A percentile compares a stretch with the other conserved stretches of the same genome.
Conservation (phyloP, 495 filamentous ascomycete species). For the Neurospora intermedia region DNA sequence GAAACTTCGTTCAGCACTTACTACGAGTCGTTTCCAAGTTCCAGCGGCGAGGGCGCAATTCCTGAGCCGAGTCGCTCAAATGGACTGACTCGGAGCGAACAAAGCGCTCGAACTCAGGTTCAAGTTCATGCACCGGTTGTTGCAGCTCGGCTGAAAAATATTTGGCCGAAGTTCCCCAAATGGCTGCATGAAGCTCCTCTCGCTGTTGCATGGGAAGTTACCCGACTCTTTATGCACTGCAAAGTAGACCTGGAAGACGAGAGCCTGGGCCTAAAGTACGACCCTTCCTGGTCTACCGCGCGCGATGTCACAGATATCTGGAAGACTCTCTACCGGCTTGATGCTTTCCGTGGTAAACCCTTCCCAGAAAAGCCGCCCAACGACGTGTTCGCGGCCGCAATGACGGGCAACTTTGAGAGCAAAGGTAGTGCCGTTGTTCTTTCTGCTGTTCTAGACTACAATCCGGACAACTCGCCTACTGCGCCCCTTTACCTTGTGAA, state of each 20-base stretch:
- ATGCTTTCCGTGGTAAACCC: slow-evolving; percentile 25
- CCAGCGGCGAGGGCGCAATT: background rate
- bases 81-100: background rate
- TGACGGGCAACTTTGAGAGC: slow-evolving; percentile 22
- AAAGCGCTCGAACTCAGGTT: background rate
- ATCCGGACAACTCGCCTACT: slow-evolving; percentile 7
- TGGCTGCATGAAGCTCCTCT: slow-evolving; percentile 29
- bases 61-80: background rate
- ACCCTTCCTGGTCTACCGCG: slow-evolving; percentile 25
- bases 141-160: slow-evolving; percentile 10
- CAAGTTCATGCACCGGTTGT: background rate
- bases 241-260: slow-evolving; percentile 22
- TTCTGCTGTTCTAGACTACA: slow-evolving; percentile 24
- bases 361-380: slow-evolving; percentile 29
- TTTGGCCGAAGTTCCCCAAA: slow-evolving; percentile 26
- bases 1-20: background rate
- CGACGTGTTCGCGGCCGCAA: slow-evolving; percentile 27
- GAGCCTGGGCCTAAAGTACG: slow-evolving; percentile 17
- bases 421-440: slow-evolving; percentile 25
- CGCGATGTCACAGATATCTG: slow-evolving; percentile 19
- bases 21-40: background rate
- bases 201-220: slow-evolving; percentile 35
- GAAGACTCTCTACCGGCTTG: slow-evolving; percentile 20
- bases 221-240: slow-evolving; percentile 33
- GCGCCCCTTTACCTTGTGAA: slow-evolving; percentile 28